Percentiles rank a stretch among this genome's conserved stretches.
Conservation (phyloP, 2,329 filamentous ascomycete genomes). For the Gnomoniopsis sp. region DNA sequence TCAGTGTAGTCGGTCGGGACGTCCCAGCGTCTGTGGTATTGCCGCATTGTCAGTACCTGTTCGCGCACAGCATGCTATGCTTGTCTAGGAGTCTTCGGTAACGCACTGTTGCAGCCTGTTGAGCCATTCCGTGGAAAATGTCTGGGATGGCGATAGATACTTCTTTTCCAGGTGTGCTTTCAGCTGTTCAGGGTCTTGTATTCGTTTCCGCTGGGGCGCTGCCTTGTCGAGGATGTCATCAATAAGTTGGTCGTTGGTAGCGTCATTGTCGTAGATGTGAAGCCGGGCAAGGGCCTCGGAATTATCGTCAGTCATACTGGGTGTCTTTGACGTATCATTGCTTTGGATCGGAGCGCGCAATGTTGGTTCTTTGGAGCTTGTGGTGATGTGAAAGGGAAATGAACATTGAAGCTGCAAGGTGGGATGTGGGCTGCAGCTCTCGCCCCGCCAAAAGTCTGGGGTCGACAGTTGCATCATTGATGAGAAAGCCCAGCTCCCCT, state of each 20-base stretch:
- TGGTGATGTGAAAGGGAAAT: not conserved
- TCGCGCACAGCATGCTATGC: not conserved
- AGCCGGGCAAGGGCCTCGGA: conserved; percentile 49
- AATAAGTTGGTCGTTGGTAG: conserved; percentile 36
- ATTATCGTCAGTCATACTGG: conserved; percentile 33
- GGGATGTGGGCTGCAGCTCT: not conserved
- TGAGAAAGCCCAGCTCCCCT: too few relatives aligned
- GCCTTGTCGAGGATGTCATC: conserved; percentile 55
- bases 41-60: conserved; percentile 5
- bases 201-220: conserved; percentile 39
- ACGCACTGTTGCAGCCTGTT: conserved; percentile 76
- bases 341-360: not conserved
- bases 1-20: conserved; percentile 74
- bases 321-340: not conserved
- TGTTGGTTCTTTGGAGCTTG: not conserved
- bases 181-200: conserved; percentile 57
- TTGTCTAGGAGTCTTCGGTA: not conserved
- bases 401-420: not conserved
- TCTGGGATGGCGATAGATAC: conserved; percentile 74
- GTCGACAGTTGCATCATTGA: not conserved
- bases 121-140: conserved; percentile 82
- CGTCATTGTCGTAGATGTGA: conserved; percentile 33
- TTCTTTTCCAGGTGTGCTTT: conserved; percentile 70
- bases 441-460: not conserved
- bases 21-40: conserved; percentile 62